A percentile compares a stretch with the other conserved stretches of the same genome.
These are phyloP conservation scores for Cystofilobasidium bisporidii DNA, from an alignment of 768 basidiomycete species.

Conservation along the genomic window DNA sequence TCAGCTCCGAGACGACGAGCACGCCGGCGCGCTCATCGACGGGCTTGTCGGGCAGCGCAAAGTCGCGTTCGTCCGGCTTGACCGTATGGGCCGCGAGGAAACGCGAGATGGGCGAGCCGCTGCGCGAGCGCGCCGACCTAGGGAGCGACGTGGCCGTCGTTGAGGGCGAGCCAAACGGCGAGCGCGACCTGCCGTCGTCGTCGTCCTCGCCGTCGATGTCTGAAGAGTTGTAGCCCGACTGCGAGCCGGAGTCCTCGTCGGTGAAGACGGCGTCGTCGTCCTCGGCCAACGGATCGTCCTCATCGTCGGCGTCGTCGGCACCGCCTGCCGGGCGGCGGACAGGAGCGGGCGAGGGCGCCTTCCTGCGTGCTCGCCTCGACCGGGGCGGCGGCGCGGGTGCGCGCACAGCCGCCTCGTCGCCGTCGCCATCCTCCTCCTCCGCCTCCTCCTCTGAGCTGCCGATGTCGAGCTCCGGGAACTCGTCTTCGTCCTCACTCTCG, in stretches of 20 bases:
- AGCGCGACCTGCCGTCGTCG: constrained; percentile 27
- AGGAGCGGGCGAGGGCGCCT: constrained; percentile 23
- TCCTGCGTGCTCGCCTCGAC: constrained; percentile 21
- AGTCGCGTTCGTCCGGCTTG: constrained; percentile 37
- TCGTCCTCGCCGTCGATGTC: constrained; percentile 40
- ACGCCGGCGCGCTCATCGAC: constrained; percentile 32
- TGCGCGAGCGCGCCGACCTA: constrained; percentile 31
- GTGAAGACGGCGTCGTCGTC: constrained; percentile 23
- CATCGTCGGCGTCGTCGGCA: neutral
- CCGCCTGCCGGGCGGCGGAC: too few relatives aligned
- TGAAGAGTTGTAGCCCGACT: constrained; percentile 42
- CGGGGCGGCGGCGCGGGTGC: constrained; percentile 15
- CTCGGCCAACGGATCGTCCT: constrained; percentile 20
- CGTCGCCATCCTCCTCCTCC: constrained; percentile 33
- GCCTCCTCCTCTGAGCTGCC: constrained; percentile 39
- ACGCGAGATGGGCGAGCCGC: constrained; percentile 32
- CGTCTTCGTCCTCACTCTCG: constrained; percentile 50
- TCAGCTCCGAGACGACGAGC: constrained; percentile 34
- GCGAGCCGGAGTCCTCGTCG: constrained; percentile 36
- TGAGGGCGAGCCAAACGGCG: constrained; percentile 30
- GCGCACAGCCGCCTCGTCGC: constrained; percentile 27
- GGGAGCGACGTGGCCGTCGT: constrained; percentile 14
- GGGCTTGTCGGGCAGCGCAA: constrained; percentile 19
- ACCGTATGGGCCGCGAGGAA: constrained; percentile 37
- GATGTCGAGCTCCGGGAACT: constrained; percentile 56